These are phyloP conservation scores for Xylaria multiplex DNA, from an alignment of 2,329 filamentous ascomycete genomes.

Conservation along the genomic window DNA sequence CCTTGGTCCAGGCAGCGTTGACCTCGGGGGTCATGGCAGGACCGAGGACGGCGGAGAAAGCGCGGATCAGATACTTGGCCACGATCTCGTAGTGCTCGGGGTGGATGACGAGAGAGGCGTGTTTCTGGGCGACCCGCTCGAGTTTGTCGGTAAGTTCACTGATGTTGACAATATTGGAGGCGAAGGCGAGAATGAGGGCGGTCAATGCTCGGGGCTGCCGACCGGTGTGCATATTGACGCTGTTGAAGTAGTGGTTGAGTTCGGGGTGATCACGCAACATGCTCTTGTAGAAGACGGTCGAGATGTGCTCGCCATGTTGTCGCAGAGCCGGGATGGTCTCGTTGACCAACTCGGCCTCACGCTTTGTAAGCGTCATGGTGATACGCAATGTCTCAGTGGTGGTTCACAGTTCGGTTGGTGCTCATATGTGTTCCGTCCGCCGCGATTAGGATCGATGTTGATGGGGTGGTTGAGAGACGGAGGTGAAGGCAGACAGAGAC, in stretches of 20 bases:
- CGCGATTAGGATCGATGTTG: background rate
- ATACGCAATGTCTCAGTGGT: background rate
- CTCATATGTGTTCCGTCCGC: background rate
- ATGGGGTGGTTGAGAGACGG: background rate
- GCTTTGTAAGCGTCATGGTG: constrained; percentile 54
- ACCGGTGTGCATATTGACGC: constrained; percentile 69
- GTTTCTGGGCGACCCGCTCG: constrained; percentile 74
- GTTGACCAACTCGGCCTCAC: constrained; percentile 73
- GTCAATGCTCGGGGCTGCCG: constrained; percentile 71
- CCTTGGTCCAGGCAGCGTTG: constrained; percentile 73
- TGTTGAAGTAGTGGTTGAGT: constrained; percentile 77
- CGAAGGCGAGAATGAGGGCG: constrained; percentile 74
- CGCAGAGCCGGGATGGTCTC: constrained; percentile 75
- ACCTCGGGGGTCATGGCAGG: constrained; percentile 72
- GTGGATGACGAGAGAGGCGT: constrained; percentile 74
- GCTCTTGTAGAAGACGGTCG: constrained; percentile 76
- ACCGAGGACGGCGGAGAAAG: constrained; percentile 74
- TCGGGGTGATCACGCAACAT: constrained; percentile 73
- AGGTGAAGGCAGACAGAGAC: no score
- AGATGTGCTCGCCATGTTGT: constrained; percentile 74
- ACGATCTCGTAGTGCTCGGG: constrained; percentile 78
- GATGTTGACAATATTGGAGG: constrained; percentile 73
- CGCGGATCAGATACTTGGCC: constrained; percentile 72
- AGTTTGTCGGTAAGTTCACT: constrained; percentile 64
- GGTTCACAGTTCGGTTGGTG: background rate